Base-by-base conservation (phyloP, 2,329 filamentous ascomycete genomes). In the Fusarium nygamai region DNA sequence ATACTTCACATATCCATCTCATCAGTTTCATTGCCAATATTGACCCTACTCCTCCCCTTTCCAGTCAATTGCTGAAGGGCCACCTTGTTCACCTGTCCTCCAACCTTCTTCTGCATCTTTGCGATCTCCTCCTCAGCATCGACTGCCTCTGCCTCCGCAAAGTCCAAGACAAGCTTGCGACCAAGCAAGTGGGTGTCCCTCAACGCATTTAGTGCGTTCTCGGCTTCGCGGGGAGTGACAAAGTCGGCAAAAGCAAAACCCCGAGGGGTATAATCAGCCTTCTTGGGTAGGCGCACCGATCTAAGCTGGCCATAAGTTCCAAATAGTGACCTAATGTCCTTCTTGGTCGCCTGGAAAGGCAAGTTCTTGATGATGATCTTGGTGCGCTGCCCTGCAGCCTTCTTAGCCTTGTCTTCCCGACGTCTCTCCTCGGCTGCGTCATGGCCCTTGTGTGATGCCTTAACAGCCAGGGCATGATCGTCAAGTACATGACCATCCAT, bases 321-420 rank as follows among this genome's bases (percentile, higher is more conserved):
- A 81, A 98, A 95, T 47, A 98, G 88, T 61, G 92, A 88, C 72
- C 94, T 91, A 67, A 99, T 89, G 81, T 99, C 96, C 83, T 97
- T 96, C 86, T 98, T 98, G 61, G 92, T 93, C 56, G 94, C 93
- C 85, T 98, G 94, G 86, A 99, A 99, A 27, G 96, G 96, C 83
- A 99, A 86, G 86, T 99, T 99, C 88, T 98, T 99, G 86, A 99
- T 93, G 83, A 98, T 92, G 80, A 99, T 93, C 88, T 98, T 98
- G 54, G 95, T 98, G 76, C 91, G 90, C 80, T 92, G 90, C 22
- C 89, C 89, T 31, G 93, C 91, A 58, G 90, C 85, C 83, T 96
- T 97, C 87, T 95, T 97, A 58, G 92, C 91, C 74, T 89, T 91
- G 80, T 98, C 95, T 75, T 96, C 92, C 76, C 92, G 92, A 73